Conservation (phyloP, 129 eudicot species). For the Tagetes patula region DNA sequence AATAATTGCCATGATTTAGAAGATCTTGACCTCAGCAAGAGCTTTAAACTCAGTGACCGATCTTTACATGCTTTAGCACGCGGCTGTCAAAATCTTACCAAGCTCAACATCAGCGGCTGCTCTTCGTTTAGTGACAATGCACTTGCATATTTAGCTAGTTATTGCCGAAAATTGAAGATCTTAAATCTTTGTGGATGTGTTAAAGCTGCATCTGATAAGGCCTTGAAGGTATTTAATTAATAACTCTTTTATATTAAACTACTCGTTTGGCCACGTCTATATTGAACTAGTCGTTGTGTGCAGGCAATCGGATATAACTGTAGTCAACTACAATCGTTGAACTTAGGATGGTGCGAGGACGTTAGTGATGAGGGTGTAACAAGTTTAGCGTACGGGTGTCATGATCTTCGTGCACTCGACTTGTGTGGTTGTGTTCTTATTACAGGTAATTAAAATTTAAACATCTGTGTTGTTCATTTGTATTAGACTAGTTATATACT, state of each 20-base stretch:
- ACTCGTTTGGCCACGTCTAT: background rate
- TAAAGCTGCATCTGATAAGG: constrained; percentile 77
- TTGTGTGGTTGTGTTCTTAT: constrained; percentile 88
- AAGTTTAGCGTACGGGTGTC: constrained; percentile 93
- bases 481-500: background rate
- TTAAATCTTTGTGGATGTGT: constrained; percentile 93
- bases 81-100: constrained; percentile 70
- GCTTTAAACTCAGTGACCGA: constrained; percentile 48
- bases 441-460: constrained; percentile 48
- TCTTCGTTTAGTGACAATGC: constrained; percentile 72
- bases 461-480: background rate
- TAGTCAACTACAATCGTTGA: constrained; percentile 57
- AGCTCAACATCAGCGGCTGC: constrained; percentile 87
- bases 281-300: background rate
- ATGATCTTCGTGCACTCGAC: constrained; percentile 74
- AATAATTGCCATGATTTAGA: constrained; percentile 64
- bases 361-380: constrained; percentile 81
- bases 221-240: constrained; percentile 54
- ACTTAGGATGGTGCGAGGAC: constrained; percentile 91
- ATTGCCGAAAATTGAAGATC: constrained; percentile 62
- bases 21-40: constrained; percentile 56
- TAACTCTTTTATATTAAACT: no score
- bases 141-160: constrained; percentile 56
- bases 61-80: constrained; percentile 78
- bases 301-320: constrained; percentile 87